Conservation (phyloP, 768 basidiomycete genomes). For the Pulveroboletus sp. region DNA sequence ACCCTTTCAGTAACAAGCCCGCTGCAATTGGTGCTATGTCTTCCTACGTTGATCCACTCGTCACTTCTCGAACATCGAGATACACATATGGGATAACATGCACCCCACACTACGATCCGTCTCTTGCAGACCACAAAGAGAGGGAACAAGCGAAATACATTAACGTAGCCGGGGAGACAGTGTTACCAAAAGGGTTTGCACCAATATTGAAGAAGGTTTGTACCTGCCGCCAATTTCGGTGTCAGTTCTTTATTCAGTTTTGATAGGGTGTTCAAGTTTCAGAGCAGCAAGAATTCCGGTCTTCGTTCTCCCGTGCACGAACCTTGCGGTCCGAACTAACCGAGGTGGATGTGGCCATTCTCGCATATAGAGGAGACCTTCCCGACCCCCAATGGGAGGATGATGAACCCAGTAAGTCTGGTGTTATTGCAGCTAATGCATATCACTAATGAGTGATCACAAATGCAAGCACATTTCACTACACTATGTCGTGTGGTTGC, state of each 20-base stretch:
- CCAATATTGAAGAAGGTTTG: slow-evolving; percentile 34
- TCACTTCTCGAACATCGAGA: slow-evolving; percentile 39
- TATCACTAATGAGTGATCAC: not conserved
- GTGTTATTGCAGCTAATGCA: not conserved
- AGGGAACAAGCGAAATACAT: slow-evolving; percentile 19
- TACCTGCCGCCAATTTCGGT: too few species aligned
- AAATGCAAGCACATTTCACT: slow-evolving; percentile 3
- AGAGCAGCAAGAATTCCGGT: slow-evolving; percentile 2
- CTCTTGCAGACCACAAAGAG: slow-evolving; percentile 33
- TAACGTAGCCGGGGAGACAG: too few species aligned
- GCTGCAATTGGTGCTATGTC: slow-evolving; percentile 46
- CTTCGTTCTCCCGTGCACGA: slow-evolving; percentile 1
- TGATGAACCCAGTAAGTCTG: slow-evolving; percentile 6
- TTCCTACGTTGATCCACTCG: slow-evolving; percentile 41
- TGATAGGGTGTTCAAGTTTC: slow-evolving; percentile 13
- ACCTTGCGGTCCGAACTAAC: not conserved
- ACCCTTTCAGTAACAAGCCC: slow-evolving; percentile 35
- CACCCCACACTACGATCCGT: slow-evolving; percentile 21
- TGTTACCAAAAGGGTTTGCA: slow-evolving; percentile 33
- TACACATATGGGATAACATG: slow-evolving; percentile 37
- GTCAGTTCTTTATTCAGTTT: not conserved
- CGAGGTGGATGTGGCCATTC: not conserved
- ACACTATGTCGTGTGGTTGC: slow-evolving; percentile 5
- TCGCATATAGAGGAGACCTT: slow-evolving; percentile 16
- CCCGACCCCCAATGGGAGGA: slow-evolving; percentile 12